phyloP scores from a whole-genome alignment of 345 rosid genomes.

The Eucalyptus pauciflora region DNA sequence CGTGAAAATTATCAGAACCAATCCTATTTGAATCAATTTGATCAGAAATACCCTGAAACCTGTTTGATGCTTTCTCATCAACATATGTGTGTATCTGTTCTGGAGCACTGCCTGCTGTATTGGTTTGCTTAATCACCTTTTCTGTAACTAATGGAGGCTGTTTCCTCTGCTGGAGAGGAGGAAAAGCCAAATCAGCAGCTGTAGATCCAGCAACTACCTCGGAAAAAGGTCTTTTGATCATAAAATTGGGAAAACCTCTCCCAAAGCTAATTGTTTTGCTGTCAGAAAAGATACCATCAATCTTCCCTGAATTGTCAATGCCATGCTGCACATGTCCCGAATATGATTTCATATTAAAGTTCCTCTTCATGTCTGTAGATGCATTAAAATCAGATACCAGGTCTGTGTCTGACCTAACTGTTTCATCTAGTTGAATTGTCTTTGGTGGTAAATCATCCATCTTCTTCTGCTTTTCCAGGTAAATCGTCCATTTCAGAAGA shows the following conservation, averaged over 20 bases:
- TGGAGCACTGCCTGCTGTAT: conserved; percentile 8
- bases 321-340: conserved; percentile 5
- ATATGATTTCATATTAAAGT: conserved; percentile 7
- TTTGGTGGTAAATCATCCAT: conserved; percentile 3
- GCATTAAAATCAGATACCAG: conserved; percentile 7
- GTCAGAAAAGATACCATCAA: conserved; percentile 13
- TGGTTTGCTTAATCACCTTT: conserved; percentile 28
- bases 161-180: conserved; percentile 62
- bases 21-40: conserved; percentile 11
- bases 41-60: conserved; percentile 13
- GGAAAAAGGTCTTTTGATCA: conserved; percentile 70
- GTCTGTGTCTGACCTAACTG: conserved; percentile 5
- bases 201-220: conserved; percentile 85
- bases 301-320: conserved; percentile 22
- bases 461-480: conserved; percentile 34
- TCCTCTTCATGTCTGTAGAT: conserved; percentile 15
- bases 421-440: conserved; percentile 12
- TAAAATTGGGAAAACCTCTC: conserved; percentile 52
- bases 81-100: conserved; percentile 9
- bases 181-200: conserved; percentile 42
- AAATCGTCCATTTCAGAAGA: conserved; percentile 52
- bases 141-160: conserved; percentile 27
- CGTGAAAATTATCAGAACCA: conserved; percentile 6
- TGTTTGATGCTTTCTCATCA: conserved; percentile 29
- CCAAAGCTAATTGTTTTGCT: conserved; percentile 54